Base-by-base conservation (phyloP, 2,329 filamentous ascomycete genomes). In the Meredithiella fracta region DNA sequence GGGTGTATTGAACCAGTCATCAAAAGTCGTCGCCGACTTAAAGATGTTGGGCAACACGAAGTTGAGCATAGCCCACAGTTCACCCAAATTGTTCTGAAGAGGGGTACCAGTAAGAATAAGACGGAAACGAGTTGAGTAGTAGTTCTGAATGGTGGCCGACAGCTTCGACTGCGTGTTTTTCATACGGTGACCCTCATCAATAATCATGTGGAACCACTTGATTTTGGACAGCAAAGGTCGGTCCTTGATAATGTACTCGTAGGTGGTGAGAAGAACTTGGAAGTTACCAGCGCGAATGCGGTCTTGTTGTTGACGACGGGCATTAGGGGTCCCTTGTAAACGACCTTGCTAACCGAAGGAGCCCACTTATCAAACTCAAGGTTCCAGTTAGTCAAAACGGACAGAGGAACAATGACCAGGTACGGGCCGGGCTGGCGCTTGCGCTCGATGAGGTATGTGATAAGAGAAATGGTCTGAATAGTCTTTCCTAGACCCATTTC, bases 401-500 rank as follows among this genome's bases (percentile, higher is more conserved):
- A 95, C 31, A 98, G 76, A 29, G 92, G 92, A 8, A 98, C 92
- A 64, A 98, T 96, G 63, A 98, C 92, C 60, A 98, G 74, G 69
- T 92, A 98, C 0, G 92, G 92, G 0, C 92, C 92, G 55, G 80
- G 80, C 65, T 97, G 90, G 63, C 84, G 79, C 75, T 98, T 98
- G 72, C 81, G 85, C 73, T 97, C 92, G 62, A 98, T 96, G 60
- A 98, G 82, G 66, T 98, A 94, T 2, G 91, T 96, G 64, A 98
- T 86, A 71, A 98, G 73, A 74, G 87, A 94, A 70, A 98, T 98
- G 47, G 92, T 97, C 70, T 98, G 92, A 63, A 98, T 98, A 0
- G 92, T 98, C 73, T 98, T 98, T 69, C 92, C 92, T 61, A 98
- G 86, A 83, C 92, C 92, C 92, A 98, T 98, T 71, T 98, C 92